Conservation (phyloP, 192 early-diverging fungal genomes). For the Phycomyces nitens region DNA sequence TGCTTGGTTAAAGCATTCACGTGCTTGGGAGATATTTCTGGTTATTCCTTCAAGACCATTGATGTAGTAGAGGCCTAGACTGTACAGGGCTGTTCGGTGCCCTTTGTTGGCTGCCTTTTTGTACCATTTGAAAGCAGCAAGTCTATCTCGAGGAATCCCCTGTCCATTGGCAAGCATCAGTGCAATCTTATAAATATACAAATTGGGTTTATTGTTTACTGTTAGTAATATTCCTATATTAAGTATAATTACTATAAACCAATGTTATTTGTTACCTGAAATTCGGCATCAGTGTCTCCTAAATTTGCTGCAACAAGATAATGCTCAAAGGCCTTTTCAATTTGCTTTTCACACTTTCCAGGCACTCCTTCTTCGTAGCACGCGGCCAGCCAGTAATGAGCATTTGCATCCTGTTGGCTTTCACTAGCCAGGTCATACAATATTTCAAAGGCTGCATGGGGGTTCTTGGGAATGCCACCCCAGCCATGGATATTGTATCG, state of each 20-base stretch:
- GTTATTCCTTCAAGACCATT: slow-evolving; percentile 26
- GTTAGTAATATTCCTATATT: neutral
- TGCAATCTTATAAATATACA: slow-evolving; percentile 24
- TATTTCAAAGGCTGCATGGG: slow-evolving; percentile 14
- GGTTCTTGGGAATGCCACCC: slow-evolving; percentile 18
- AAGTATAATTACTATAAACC: neutral
- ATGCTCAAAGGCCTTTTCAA: slow-evolving; percentile 30
- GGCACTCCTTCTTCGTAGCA: slow-evolving; percentile 36
- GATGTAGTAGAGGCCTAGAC: slow-evolving; percentile 29
- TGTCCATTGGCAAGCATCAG: slow-evolving; percentile 38
- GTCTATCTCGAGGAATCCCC: slow-evolving; percentile 23
- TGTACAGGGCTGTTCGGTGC: slow-evolving; percentile 22
- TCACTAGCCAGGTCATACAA: slow-evolving; percentile 10
- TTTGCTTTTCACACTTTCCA: slow-evolving; percentile 20
- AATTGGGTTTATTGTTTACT: neutral
- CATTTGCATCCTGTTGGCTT: slow-evolving; percentile 10
- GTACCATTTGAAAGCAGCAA: slow-evolving; percentile 41
- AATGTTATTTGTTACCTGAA: slow-evolving; percentile 21
- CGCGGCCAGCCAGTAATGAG: slow-evolving; percentile 33
- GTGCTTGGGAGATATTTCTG: slow-evolving; percentile 22
- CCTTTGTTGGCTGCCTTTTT: slow-evolving; percentile 32
- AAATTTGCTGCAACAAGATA: slow-evolving; percentile 21
- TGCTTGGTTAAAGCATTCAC: slow-evolving; percentile 32
- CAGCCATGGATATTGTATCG: slow-evolving; percentile 27
- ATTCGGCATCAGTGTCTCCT: slow-evolving; percentile 31